A percentile compares a stretch with the other conserved stretches of the same genome.
Conservation (phyloP, 208 protist species). For the Trypanosomatidae sp. region DNA sequence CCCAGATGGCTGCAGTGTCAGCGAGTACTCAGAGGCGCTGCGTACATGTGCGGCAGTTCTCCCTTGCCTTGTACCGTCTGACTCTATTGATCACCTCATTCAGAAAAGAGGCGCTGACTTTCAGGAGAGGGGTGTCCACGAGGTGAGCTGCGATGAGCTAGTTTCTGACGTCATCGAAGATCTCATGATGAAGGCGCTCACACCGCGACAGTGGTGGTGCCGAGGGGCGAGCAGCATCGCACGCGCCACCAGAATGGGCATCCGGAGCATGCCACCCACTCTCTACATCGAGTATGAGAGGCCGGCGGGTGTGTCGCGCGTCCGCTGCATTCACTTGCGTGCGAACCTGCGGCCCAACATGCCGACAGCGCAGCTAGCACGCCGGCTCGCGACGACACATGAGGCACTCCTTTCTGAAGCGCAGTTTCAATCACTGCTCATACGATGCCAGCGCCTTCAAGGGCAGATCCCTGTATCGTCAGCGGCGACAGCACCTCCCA, state of each 20-base stretch:
- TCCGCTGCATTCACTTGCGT: conserved; percentile 45
- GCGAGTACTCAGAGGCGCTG: conserved; percentile 65
- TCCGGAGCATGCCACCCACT: conserved; percentile 35
- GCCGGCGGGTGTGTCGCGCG: conserved; percentile 11
- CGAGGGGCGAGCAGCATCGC: neutral
- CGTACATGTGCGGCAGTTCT: conserved; percentile 74
- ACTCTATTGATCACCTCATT: conserved; percentile 33
- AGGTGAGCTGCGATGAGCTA: conserved; percentile 48
- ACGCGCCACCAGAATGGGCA: conserved; percentile 31
- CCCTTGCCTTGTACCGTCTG: conserved; percentile 45
- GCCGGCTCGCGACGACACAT: conserved; percentile 55
- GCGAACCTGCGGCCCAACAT: conserved; percentile 25
- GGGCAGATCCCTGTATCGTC: neutral
- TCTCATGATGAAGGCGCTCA: conserved; percentile 48
- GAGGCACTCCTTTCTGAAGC: conserved; percentile 57
- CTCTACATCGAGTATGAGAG: conserved; percentile 67
- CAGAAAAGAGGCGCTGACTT: conserved; percentile 33
- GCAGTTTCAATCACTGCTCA: conserved; percentile 55
- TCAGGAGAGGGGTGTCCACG: conserved; percentile 10
- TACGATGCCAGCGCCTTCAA: conserved; percentile 63
- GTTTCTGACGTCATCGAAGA: conserved; percentile 36
- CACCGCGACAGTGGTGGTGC: conserved; percentile 70
- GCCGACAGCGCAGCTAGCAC: conserved; percentile 50
- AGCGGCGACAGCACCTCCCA: neutral
- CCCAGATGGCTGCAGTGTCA: conserved; percentile 59